phyloP scores from a whole-genome alignment of 2,329 filamentous ascomycete genomes.

The Diaporthe amygdali region DNA sequence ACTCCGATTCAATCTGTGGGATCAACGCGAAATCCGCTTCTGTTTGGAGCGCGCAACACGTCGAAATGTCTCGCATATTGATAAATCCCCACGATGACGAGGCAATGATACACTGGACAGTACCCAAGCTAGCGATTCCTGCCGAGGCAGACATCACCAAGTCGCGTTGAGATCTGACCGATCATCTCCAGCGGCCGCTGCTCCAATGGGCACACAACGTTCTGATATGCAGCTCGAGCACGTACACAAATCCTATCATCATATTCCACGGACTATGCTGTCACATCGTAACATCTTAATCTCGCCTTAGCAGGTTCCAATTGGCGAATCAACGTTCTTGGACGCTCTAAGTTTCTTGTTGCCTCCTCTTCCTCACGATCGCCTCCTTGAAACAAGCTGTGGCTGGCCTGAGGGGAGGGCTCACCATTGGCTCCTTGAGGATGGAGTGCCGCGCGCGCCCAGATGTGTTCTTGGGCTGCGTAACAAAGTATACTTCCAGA shows the following conservation, averaged over 20 bases:
- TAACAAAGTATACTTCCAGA: not conserved
- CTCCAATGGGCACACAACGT: not conserved
- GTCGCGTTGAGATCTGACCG: not conserved
- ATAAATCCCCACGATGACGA: constrained; percentile 4
- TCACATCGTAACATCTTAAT: constrained; percentile 3
- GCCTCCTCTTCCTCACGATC: not conserved
- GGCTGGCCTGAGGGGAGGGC: not conserved
- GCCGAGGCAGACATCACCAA: not conserved
- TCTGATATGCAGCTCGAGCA: not conserved
- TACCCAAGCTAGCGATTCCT: not conserved
- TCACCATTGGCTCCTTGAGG: not conserved
- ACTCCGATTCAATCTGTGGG: not conserved
- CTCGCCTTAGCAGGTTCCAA: constrained; percentile 3
- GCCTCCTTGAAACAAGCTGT: constrained; percentile 3
- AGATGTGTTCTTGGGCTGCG: not conserved
- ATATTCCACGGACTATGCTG: not conserved
- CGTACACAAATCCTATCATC: not conserved
- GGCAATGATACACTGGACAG: not conserved
- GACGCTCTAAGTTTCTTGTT: not conserved
- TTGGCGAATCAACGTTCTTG: not conserved
- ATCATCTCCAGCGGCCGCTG: not conserved
- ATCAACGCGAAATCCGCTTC: not conserved
- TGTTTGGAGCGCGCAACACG: not conserved
- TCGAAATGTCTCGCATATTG: not conserved
- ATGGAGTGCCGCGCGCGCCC: not conserved